Evolutionary conservation across 208 protist genomes (phyloP).

Genomic region (Phytomonas sp.): DNA sequence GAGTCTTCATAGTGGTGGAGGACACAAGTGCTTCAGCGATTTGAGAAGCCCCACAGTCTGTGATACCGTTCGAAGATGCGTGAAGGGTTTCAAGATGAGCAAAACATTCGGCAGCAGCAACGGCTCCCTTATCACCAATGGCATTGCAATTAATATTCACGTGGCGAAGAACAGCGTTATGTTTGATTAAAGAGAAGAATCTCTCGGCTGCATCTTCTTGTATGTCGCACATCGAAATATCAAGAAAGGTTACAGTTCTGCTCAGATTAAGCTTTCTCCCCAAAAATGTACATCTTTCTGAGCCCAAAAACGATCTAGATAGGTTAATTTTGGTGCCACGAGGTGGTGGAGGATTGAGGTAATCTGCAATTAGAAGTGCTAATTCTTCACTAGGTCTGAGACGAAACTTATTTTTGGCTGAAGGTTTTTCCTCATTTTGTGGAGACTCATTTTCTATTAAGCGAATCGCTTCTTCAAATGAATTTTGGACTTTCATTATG

Average conservation of each 20-base stretch:
- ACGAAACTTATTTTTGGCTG: slow-evolving; percentile 16
- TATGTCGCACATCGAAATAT: slow-evolving; percentile 53
- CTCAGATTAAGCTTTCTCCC: slow-evolving; percentile 42
- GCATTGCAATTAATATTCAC: slow-evolving; percentile 40
- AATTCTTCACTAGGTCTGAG: slow-evolving; percentile 45
- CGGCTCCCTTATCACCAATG: slow-evolving; percentile 43
- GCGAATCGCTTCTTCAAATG: too few species aligned
- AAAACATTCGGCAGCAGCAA: slow-evolving; percentile 31
- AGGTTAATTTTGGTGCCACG: slow-evolving; percentile 54
- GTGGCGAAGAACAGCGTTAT: slow-evolving; percentile 34
- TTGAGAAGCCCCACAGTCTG: slow-evolving; percentile 27
- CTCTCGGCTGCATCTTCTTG: slow-evolving; percentile 20
- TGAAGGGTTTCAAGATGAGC: slow-evolving; percentile 45
- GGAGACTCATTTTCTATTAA: too few species aligned
- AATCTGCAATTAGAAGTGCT: slow-evolving; percentile 21
- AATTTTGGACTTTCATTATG: too few species aligned
- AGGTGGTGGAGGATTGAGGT: slow-evolving; percentile 37
- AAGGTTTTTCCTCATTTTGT: too few species aligned
- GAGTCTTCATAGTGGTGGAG: slow-evolving; percentile 34
- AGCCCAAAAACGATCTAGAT: slow-evolving; percentile 25
- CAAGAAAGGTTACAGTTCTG: slow-evolving; percentile 35
- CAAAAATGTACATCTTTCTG: slow-evolving; percentile 33
- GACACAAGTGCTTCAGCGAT: slow-evolving; percentile 21
- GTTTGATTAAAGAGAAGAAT: slow-evolving; percentile 40
- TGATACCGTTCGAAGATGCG: slow-evolving; percentile 42